Evolutionary conservation across 2,329 filamentous ascomycete genomes (phyloP).

Genomic region (Apiospora saccharicola): DNA sequence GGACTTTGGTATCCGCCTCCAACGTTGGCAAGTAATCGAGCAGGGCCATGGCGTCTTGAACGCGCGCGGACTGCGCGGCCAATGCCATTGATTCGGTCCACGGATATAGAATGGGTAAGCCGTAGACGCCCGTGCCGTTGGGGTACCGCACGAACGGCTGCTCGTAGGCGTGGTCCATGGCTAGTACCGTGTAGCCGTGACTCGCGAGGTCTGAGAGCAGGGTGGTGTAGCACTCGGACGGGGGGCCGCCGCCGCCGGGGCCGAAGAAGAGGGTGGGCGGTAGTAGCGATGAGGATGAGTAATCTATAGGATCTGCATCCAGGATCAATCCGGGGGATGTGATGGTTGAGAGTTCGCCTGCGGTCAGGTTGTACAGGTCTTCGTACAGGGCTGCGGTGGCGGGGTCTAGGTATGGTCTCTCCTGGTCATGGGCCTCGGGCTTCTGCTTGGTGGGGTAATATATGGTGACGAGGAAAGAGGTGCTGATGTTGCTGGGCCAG

Average conservation of each 20-base stretch:
- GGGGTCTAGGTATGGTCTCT: slow-evolving; percentile 32
- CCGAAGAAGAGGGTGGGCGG: slow-evolving; percentile 34
- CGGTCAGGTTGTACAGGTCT: slow-evolving; percentile 29
- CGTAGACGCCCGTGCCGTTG: slow-evolving; percentile 38
- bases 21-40: slow-evolving; percentile 32
- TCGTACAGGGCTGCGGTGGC: slow-evolving; percentile 33
- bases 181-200: slow-evolving; percentile 38
- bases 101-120: slow-evolving; percentile 29
- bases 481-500: slow-evolving; percentile 37
- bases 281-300: neutral
- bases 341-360: slow-evolving; percentile 27
- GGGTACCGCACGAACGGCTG: slow-evolving; percentile 40
- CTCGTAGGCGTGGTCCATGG: slow-evolving; percentile 39
- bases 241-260: slow-evolving; percentile 28
- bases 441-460: slow-evolving; percentile 34
- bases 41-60: slow-evolving; percentile 34
- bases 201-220: slow-evolving; percentile 34
- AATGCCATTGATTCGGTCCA: slow-evolving; percentile 17
- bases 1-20: slow-evolving; percentile 24
- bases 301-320: neutral
- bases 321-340: neutral
- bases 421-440: slow-evolving; percentile 23
- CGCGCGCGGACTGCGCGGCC: slow-evolving; percentile 31
- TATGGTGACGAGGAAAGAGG: slow-evolving; percentile 36
- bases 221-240: slow-evolving; percentile 33